Evolutionary conservation across 345 rosid species (phyloP), one percentile per base, ranked within the genome.

Genomic region (Citrus reticulata): DNA sequence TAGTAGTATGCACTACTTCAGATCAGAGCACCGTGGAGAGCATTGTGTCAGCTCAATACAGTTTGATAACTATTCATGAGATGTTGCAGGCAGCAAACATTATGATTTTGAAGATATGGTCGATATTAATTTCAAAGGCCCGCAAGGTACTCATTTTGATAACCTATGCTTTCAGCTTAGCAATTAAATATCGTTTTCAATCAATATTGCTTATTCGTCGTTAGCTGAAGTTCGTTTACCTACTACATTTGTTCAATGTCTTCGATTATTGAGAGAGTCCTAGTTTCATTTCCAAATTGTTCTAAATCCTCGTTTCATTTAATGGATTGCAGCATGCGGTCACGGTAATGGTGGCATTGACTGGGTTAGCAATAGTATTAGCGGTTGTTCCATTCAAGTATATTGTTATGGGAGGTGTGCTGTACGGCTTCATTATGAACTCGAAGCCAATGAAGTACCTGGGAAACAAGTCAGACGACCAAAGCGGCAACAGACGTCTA

Each of bases 11-110:
- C 81, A 90, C 90, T 0, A 90, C 85, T 29, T 85, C 89, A 0
- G 89, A 90, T 54, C 94, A 91, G 81, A 82, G 85, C 24, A 79
- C 93, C 30, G 82, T 91, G 58, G 97, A 94, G 71, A 93, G 87
- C 88, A 86, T 96, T 49, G 93, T 96, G 49, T 87, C 97, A 14
- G 97, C 97, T 70, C 98, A 96, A 70, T 81, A 83, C 65, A 91
- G 94, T 8, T 77, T 93, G 76, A 83, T 83, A 65, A 81, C 87
- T 40, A 25, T 86, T 77, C 88, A 89, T 29, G 91, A 87, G 85
- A 67, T 89, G 62, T 81, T 94, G 83, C 93, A 86, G 40, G 72
- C 82, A 58, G 81, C 90, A 32, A 96, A 93, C 61, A 78, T 93
- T 49, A 76, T 90, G 16, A 84, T 94, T 65, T 70, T 96, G 91